Percentiles rank a stretch among this genome's conserved stretches.
These are phyloP conservation scores for Starmerella gropengiesseri DNA, from an alignment of 805 yeast genomes.

Conservation along the genomic window DNA sequence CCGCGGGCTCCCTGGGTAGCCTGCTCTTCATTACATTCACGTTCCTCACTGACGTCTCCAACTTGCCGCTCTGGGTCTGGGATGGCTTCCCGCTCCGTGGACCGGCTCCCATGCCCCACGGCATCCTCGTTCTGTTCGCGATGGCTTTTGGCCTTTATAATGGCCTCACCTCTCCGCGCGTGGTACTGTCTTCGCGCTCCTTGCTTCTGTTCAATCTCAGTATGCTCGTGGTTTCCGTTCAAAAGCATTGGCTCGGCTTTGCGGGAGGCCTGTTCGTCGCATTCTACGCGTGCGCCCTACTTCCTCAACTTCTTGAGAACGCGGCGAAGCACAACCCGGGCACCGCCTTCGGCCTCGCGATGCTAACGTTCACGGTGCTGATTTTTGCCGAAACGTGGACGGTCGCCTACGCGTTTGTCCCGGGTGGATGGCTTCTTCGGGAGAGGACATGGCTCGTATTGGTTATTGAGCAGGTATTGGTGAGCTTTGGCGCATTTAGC, in stretches of 20 bases:
- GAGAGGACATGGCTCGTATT: constrained; percentile 78
- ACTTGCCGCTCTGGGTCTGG: constrained; percentile 93
- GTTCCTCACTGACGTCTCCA: constrained; percentile 70
- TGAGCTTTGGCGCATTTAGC: constrained; percentile 42
- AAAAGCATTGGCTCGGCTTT: constrained; percentile 61
- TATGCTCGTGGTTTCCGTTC: constrained; percentile 39
- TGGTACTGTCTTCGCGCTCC: constrained; percentile 29
- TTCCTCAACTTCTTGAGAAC: constrained; percentile 51
- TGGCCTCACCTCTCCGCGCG: constrained; percentile 31
- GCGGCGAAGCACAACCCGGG: constrained; percentile 48
- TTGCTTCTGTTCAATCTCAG: constrained; percentile 39
- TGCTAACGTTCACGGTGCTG: constrained; percentile 42
- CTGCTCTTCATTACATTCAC: constrained; percentile 62
- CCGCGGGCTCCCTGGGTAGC: constrained; percentile 67
- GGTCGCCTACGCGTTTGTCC: constrained; percentile 97
- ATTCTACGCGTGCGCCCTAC: constrained; percentile 49
- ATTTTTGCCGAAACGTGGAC: constrained; percentile 87
- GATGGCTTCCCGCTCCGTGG: constrained; percentile 81
- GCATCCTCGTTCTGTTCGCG: constrained; percentile 48
- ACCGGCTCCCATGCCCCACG: constrained; percentile 80
- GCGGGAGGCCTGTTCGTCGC: constrained; percentile 57
- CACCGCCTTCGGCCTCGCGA: constrained; percentile 31
- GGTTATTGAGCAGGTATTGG: constrained; percentile 41
- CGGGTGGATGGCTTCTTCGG: constrained; percentile 77
- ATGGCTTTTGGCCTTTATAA: constrained; percentile 47